Base-by-base conservation (phyloP, 106 monocot species). In the Hemerocallis citrina region DNA sequence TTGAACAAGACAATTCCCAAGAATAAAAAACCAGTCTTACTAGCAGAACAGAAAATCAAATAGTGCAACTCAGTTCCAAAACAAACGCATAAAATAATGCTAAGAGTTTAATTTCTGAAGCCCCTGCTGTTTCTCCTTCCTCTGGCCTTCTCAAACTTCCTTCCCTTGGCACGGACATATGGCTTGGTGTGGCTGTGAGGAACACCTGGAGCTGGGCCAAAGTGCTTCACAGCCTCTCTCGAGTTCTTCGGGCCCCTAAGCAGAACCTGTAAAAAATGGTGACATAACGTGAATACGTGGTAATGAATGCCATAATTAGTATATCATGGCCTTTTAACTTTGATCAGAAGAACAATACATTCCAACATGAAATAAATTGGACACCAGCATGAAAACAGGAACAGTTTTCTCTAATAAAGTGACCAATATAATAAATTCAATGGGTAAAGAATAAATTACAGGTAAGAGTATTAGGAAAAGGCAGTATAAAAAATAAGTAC, bases 161-260 rank as follows among this genome's bases (percentile, higher is more conserved):
- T 66, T 8, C 74, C 74, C 61, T 68, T 75, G 11, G 74, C 15
- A 7, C 52, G 67, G 21, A 68, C 74, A 35, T 68, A 75, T 9
- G 74, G 74, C 60, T 75, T 75, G 1, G 68, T 75, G 45, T 75
- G 74, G 54, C 68, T 75, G 62, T 75, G 74, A 0, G 74, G 74
- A 6, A 75, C 74, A 34, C 73, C 68, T 59, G 74, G 74, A 35
- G 74, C 74, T 24, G 39, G 42, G 7, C 74, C 74, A 47, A 75
- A 75, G 74, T 75, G 74, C 34, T 29, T 75, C 52, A 75, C 74
- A 0, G 74, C 74, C 36, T 68, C 74, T 45, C 74, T 48, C 6
- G 74, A 51, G 61, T 75, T 75, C 74, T 75, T 75, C 13, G 73
- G 73, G 6, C 66, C 73, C 33, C 73, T 59, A 0, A 73, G 38